Percentiles rank a stretch among this genome's conserved stretches.
phyloP scores from a whole-genome alignment of 1,139 yeast genomes.

The Candida tunisiensis region DNA sequence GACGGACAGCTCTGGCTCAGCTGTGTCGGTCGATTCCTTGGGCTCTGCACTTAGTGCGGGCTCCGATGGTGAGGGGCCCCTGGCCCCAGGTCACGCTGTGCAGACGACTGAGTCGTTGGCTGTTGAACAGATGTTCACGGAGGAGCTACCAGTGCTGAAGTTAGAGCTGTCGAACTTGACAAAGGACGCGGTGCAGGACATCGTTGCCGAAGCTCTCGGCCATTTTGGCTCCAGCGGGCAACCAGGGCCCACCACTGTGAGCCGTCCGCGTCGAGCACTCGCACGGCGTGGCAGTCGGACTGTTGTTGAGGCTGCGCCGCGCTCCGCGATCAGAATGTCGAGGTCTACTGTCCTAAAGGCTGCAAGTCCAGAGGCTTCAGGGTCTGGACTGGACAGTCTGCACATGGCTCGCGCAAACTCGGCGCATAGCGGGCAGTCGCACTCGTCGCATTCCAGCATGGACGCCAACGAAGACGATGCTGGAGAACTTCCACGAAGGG shows the following conservation, averaged over 20 bases:
- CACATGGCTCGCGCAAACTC: too few species aligned
- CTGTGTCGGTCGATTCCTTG: too few species aligned
- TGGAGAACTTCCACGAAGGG: background rate
- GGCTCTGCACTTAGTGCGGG: too few species aligned
- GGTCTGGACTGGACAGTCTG: too few species aligned
- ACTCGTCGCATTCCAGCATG: background rate
- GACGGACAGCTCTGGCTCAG: too few species aligned
- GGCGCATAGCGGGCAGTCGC: background rate
- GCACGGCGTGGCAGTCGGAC: too few species aligned
- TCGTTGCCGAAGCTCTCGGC: constrained; percentile 12
- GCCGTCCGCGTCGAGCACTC: too few species aligned
- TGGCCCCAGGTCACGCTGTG: constrained; percentile 8
- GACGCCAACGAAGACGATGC: background rate
- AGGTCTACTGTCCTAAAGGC: background rate
- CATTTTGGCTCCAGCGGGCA: too few species aligned
- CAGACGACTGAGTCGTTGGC: constrained; percentile 12
- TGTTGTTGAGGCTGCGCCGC: constrained; percentile 5
- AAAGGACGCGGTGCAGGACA: constrained; percentile 12
- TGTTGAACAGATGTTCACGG: constrained; percentile 10
- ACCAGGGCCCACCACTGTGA: too few species aligned
- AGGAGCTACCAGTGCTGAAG: too few species aligned
- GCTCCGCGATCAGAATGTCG: constrained; percentile 1
- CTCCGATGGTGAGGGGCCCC: too few species aligned
- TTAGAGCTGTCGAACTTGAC: constrained; percentile 11
- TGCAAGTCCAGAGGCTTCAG: background rate